Base-by-base conservation (phyloP, 768 basidiomycete species). In the Vishniacozyma victoriae region DNA sequence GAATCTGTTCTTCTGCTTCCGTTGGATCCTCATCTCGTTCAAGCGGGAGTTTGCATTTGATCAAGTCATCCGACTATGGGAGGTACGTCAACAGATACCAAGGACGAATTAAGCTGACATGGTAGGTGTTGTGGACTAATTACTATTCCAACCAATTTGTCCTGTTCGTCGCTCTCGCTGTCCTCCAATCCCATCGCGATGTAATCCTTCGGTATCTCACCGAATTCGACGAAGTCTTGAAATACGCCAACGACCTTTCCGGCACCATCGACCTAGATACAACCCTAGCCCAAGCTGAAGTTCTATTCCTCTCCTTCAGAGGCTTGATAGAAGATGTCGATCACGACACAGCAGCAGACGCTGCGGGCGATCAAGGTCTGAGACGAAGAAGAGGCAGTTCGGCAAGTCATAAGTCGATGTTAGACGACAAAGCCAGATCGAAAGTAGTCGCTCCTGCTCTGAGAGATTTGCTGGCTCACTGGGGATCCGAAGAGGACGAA, bases 1-100 rank as follows among this genome's bases (percentile, higher is more conserved):
- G 53, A 96, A 97, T 72, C 72, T 97, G 23, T 97, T 97, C 77
- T 96, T 96, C 77, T 96, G 91, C 72, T 99, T 96, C 80, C 82
- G 93, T 81, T 92, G 76, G 61, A 80, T 67, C 16, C 42, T 73
- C 31, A 95, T 96, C 55, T 76, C 85, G 0, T 96, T 95, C 79
- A 96, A 99, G 74, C 85, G 95, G 50, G 95, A 99, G 72, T 96
- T 97, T 70, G 75, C 84, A 3, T 96, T 97, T 72, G 80, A 87
- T 25, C 87, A 95, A 44, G 86, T 97, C 31, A 76, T 93, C 36
- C 78, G 80, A 5, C 74, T 97, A 7, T 99, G 95, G 95, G 95
- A 99, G 70, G 84, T 73, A 39, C 31, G 67, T 63, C 38, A n/a
- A 15, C 25, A 26, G 46, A 13, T 39, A 14, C 26, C 26, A 9